These are phyloP conservation scores for Podila verticillata DNA, from an alignment of 192 early-diverging fungal genomes.

Conservation along the genomic window DNA sequence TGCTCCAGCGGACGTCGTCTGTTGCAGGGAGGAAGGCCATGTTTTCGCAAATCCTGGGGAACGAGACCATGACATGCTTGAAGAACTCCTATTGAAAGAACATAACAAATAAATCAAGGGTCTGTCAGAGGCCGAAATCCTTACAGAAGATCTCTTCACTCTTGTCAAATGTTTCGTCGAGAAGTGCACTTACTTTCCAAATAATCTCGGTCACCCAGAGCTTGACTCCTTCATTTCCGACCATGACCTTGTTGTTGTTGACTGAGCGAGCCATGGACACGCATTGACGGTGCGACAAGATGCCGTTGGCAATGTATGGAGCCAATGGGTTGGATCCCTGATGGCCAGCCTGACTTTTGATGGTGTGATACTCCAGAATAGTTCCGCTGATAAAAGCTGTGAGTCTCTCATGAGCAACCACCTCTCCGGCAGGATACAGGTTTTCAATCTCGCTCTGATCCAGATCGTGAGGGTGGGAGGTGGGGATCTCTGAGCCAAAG, in stretches of 20 bases:
- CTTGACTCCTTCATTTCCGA: constrained; percentile 60
- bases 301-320: constrained; percentile 64
- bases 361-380: constrained; percentile 52
- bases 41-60: constrained; percentile 67
- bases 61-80: constrained; percentile 63
- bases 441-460: constrained; percentile 20
- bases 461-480: constrained; percentile 9
- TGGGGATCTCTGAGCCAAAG: constrained; percentile 10
- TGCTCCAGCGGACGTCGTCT: constrained; percentile 62
- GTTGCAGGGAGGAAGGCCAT: constrained; percentile 62
- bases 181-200: constrained; percentile 53
- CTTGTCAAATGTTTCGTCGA: no score
- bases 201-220: constrained; percentile 70
- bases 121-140: no score
- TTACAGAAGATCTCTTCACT: no score
- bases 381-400: constrained; percentile 40
- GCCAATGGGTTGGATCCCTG: constrained; percentile 49
- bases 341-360: constrained; percentile 52
- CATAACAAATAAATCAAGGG: not conserved
- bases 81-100: constrained; percentile 66
- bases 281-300: constrained; percentile 62
- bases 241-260: constrained; percentile 59
- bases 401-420: constrained; percentile 55
- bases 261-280: constrained; percentile 55
- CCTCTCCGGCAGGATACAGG: constrained; percentile 66